These are phyloP conservation scores for Dendrothele bispora DNA, from an alignment of 768 basidiomycete species.

Conservation along the genomic window DNA sequence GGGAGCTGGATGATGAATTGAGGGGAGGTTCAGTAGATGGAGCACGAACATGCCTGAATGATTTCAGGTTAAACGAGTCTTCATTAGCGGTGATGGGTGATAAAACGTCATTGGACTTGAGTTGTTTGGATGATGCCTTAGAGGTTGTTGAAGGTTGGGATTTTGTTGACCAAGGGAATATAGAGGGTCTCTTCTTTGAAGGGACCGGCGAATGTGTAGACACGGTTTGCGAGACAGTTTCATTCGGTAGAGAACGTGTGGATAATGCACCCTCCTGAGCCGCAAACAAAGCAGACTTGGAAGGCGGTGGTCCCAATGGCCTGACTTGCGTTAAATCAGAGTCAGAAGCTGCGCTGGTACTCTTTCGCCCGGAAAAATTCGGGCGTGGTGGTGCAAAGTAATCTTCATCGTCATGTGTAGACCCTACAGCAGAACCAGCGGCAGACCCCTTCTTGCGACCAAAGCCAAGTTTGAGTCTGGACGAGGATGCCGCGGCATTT, in stretches of 20 bases:
- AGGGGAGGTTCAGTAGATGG: constrained; percentile 32
- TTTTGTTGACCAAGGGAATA: constrained; percentile 34
- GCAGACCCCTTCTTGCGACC: constrained; percentile 31
- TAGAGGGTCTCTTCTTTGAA: constrained; percentile 31
- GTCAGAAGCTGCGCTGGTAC: constrained; percentile 43
- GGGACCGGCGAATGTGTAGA: constrained; percentile 16
- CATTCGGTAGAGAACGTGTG: constrained; percentile 61
- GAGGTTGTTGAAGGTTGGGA: constrained; percentile 5
- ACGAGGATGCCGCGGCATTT: constrained; percentile 28
- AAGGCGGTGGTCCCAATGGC: constrained; percentile 54
- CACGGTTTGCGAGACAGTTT: constrained; percentile 20
- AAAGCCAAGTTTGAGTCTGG: constrained; percentile 46
- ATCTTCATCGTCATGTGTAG: constrained; percentile 14
- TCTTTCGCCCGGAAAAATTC: constrained; percentile 27
- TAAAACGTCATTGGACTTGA: constrained; percentile 30
- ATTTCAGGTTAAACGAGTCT: constrained; percentile 68
- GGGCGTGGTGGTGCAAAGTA: constrained; percentile 29
- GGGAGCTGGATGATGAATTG: constrained; percentile 17
- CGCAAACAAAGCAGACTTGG: constrained; percentile 64
- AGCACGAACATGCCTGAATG: constrained; percentile 68
- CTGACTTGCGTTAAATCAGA: constrained; percentile 40
- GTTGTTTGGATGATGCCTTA: not conserved
- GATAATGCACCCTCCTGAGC: constrained; percentile 57
- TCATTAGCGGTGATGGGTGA: constrained; percentile 20
- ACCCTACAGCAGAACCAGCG: constrained; percentile 6